Base-by-base conservation (phyloP, 495 filamentous ascomycete genomes). In the Penicillium verhagenii region DNA sequence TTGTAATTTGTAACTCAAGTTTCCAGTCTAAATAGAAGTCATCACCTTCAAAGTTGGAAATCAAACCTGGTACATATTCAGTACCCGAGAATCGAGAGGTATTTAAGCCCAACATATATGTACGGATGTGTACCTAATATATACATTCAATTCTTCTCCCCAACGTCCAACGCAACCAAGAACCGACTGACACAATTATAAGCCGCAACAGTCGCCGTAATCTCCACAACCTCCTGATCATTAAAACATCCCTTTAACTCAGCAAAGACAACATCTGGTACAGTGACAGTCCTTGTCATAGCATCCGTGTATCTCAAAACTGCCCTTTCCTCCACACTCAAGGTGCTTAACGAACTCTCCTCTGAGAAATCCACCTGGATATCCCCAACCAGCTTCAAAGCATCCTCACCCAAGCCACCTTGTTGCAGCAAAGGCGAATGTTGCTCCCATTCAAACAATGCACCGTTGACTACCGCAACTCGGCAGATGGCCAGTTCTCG, bases 171-270 rank as follows among this genome's bases (percentile, higher is more conserved):
- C 18, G 90, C 90, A 26, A 95, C 90, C 57, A 95, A 70, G 61
- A 95, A 93, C 44, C 90, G 78, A 59, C 86, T 90, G 10, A 96
- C 90, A 69, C 88, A 91, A 66, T 95, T 95, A 66, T 96, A 95
- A 25, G 82, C 84, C n/a, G 86, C 89, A 56, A 87, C 83, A 21
- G 87, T 90, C 14, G 89, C 83, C 51, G 86, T 89, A 55, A 92
- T 78, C 75, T 94, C 90, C 29, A 92, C 87, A 29, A 89, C 73
- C 74, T 90, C 85, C 68, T 77, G 77, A 51, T 91, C 85, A 18
- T 60, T 70, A 58, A 90, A 93, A 19, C 72, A 47, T 24, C 48
- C 63, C 69, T 76, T 86, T 60, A 93, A 52, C 60, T 65, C 66
- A 37, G 54, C 79, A 71, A 92, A 92, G 18, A 86, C 77, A 48